Conservation (phyloP, 2,329 filamentous ascomycete genomes). For the Exophiala dermatitidis region DNA sequence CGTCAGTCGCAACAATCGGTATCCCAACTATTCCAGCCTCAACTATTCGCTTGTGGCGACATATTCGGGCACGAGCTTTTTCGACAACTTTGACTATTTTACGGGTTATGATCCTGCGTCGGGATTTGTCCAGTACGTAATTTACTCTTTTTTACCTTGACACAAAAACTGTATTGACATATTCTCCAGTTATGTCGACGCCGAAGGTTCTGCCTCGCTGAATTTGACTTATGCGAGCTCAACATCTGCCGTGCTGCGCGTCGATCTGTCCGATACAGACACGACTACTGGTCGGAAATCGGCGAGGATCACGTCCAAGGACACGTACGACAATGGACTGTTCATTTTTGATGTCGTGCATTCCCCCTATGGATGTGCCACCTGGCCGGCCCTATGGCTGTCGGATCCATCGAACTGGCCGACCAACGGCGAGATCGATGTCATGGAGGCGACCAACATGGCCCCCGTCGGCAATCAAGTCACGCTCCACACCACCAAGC, state of each 20-base stretch:
- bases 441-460: constrained; percentile 49
- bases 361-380: constrained; percentile 65
- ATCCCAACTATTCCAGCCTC: constrained; percentile 39
- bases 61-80: constrained; percentile 39
- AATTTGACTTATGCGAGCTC: constrained; percentile 58
- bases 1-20: constrained; percentile 34
- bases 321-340: constrained; percentile 57
- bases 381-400: constrained; percentile 62
- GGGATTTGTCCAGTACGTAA: constrained; percentile 44
- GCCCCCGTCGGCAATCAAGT: constrained; percentile 39
- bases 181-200: constrained; percentile 36
- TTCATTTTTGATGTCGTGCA: constrained; percentile 67
- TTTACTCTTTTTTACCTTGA: neutral
- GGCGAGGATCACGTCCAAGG: constrained; percentile 64
- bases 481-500: constrained; percentile 43
- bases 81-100: constrained; percentile 43
- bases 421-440: constrained; percentile 43
- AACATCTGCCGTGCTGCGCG: constrained; percentile 51
- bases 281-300: constrained; percentile 57
- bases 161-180: neutral
- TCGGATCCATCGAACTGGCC: constrained; percentile 49
- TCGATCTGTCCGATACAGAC: constrained; percentile 54
- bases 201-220: constrained; percentile 29
- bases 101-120: constrained; percentile 39
- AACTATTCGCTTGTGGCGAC: constrained; percentile 38